phyloP scores from a whole-genome alignment of 1,284 basidiomycete genomes.

The Microbotryomycetes sp. region DNA sequence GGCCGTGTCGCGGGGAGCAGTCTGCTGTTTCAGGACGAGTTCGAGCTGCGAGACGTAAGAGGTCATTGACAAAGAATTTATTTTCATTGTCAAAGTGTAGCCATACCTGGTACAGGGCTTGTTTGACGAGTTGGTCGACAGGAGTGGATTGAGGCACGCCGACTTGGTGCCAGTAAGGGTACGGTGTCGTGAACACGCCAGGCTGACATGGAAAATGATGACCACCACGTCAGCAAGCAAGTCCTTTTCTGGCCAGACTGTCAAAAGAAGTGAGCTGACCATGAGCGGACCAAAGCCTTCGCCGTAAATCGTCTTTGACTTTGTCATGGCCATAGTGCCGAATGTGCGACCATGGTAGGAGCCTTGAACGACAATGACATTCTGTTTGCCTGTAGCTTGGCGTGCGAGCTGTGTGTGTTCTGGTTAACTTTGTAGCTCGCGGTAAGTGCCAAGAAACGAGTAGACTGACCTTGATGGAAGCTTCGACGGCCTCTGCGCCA shows the following conservation, averaged over 20 bases:
- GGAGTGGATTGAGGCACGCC: constrained; percentile 58
- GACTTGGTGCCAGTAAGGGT: constrained; percentile 89
- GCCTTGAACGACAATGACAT: constrained; percentile 85
- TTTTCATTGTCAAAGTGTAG: background rate
- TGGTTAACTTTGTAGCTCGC: constrained; percentile 5
- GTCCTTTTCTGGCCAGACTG: too few relatives aligned
- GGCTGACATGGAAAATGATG: constrained; percentile 50
- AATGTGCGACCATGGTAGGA: constrained; percentile 68
- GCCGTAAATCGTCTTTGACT: constrained; percentile 83
- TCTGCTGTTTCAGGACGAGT: constrained; percentile 75
- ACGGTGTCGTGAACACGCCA: constrained; percentile 72
- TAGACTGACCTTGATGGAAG: constrained; percentile 53
- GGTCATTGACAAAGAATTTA: background rate
- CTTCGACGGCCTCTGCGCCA: constrained; percentile 83
- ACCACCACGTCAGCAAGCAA: too few relatives aligned
- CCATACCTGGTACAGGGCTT: constrained; percentile 44
- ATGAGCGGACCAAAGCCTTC: constrained; percentile 71
- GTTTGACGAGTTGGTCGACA: constrained; percentile 56
- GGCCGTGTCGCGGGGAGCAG: constrained; percentile 75
- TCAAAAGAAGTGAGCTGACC: constrained; percentile 50
- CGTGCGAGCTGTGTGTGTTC: constrained; percentile 53
- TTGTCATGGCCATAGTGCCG: constrained; percentile 79
- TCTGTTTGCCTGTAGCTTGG: constrained; percentile 65
- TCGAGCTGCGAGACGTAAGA: constrained; percentile 64
- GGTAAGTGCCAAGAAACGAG: background rate